Base-by-base conservation (phyloP, 768 basidiomycete species). In the Mycena chlorophos region DNA sequence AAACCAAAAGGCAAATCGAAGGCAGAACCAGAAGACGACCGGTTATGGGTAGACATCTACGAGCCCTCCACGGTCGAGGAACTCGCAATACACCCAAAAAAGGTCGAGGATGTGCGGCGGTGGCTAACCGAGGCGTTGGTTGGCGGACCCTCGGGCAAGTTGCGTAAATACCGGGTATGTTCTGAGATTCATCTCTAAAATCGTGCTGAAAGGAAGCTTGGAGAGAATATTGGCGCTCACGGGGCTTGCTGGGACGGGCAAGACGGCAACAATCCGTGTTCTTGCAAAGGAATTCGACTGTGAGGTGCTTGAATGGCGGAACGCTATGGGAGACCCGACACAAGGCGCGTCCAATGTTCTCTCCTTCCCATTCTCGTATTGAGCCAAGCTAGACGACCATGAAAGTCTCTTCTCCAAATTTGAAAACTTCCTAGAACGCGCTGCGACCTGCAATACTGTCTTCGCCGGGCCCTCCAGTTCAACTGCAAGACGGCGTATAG, bases 301-400 rank as follows among this genome's bases (percentile, higher is more conserved):
- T 51, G 88, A 94, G 48, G 78, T 97, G 30, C 65, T 93, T 22
- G 96, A 99, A 66, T 98, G 94, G 92, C 75, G 80, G 42, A 91
- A 88, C 66, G 72, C 82, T 0, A 75, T 81, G 52, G 85, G 82
- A 42, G 88, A 89, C 45, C 67, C 69, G 20, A 67, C 68, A 26
- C 57, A 69, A 23, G 51, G 52, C 13, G 42, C 53, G 29, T 65
- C 69, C 34, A 61, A 64, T 57, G 61, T 20, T 50, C 10, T 52
- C 14, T 12, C 23, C 25, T 52, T 23, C 39, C 23, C 38, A 43
- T 29, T 31, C 20, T 47, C 52, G 13, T 13, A 12, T 13, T 30
- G 22, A 30, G 5, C 38, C 16, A 43, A 47, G 25, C 19, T 63
- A 65, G 49, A 57, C 1, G 76, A 77, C 40, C 69, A 77, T 48